Evolutionary conservation across 192 early-diverging fungal species (phyloP).

Genomic region (Thoreauomyces humboldtii): DNA sequence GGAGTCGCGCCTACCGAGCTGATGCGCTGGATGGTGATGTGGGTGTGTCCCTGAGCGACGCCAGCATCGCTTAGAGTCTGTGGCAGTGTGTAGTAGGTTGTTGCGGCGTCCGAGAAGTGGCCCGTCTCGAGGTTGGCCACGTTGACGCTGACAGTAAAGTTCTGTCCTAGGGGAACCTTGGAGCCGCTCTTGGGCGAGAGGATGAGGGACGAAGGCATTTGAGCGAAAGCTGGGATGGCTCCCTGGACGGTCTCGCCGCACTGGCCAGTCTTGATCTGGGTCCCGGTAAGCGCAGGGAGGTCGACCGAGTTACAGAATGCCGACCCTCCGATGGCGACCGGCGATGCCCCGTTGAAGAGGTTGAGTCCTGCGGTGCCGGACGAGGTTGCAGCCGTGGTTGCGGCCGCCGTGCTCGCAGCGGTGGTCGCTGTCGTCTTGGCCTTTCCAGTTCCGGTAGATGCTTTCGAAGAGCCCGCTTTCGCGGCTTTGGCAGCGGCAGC

Average conservation of each 20-base stretch:
- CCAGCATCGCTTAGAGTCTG: conserved; percentile 37
- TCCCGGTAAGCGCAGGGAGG: conserved; percentile 26
- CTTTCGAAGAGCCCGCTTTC: too few species aligned
- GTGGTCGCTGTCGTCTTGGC: too few species aligned
- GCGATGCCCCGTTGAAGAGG: conserved; percentile 3
- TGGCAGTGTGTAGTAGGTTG: conserved; percentile 30
- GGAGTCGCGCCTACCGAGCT: neutral
- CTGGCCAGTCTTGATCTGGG: conserved; percentile 23
- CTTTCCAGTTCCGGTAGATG: too few species aligned
- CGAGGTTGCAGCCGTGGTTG: too few species aligned
- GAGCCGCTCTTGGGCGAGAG: conserved; percentile 25
- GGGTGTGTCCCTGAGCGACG: conserved; percentile 40
- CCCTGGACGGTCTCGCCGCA: conserved; percentile 26
- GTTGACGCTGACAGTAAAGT: conserved; percentile 28
- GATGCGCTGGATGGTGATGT: conserved; percentile 40
- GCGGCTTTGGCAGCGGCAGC: too few species aligned
- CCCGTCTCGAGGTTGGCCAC: conserved; percentile 38
- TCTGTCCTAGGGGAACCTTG: conserved; percentile 22
- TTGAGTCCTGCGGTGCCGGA: too few species aligned
- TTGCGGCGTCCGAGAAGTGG: conserved; percentile 37
- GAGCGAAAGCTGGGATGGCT: conserved; percentile 28
- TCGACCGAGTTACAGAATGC: conserved; percentile 20
- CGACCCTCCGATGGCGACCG: neutral
- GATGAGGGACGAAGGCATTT: conserved; percentile 45
- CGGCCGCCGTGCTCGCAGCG: too few species aligned